Evolutionary conservation across 768 basidiomycete genomes (phyloP).

Genomic region (Rhodosporidiobolus sp.): DNA sequence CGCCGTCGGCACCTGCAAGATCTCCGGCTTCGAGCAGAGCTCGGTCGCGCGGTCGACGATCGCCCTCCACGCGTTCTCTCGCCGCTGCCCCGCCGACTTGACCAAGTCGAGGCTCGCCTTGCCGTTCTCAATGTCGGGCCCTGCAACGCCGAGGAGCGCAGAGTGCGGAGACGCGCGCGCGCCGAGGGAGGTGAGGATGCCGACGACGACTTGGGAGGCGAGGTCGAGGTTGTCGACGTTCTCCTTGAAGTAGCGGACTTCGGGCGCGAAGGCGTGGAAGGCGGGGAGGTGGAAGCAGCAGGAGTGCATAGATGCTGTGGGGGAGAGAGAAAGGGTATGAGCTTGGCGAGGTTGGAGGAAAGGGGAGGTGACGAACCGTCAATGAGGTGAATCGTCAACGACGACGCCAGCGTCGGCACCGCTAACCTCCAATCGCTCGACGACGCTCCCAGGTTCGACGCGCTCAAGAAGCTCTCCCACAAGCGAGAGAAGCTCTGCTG

Average conservation of each 20-base stretch:
- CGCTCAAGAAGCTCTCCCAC: conserved; percentile 26
- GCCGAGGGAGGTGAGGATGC: conserved; percentile 34
- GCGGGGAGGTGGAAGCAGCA: conserved; percentile 41
- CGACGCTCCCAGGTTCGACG: conserved; percentile 22
- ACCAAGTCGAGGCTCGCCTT: conserved; percentile 27
- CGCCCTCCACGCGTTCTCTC: conserved; percentile 40
- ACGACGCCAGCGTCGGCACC: conserved; percentile 30
- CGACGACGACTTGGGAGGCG: conserved; percentile 26
- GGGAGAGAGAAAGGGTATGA: neutral
- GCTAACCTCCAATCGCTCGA: conserved; percentile 34
- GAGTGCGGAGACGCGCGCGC: conserved; percentile 36
- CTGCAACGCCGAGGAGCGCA: conserved; percentile 35
- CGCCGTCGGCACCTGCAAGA: conserved; percentile 26
- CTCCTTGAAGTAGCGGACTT: conserved; percentile 14
- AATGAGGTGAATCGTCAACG: conserved; percentile 29
- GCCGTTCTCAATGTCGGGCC: conserved; percentile 36
- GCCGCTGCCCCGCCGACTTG: conserved; percentile 21
- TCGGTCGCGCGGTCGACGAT: conserved; percentile 35
- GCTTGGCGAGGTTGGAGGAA: neutral
- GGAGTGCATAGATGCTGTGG: conserved; percentile 32
- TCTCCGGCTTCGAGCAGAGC: conserved; percentile 22
- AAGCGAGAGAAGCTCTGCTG: neutral
- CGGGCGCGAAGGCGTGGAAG: conserved; percentile 26
- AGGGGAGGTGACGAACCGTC: conserved; percentile 14
- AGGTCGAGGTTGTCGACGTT: conserved; percentile 29